Evolutionary conservation across 2,329 filamentous ascomycete genomes (phyloP), one percentile per base, ranked within the genome.

Genomic region (Colletotrichum sp.): DNA sequence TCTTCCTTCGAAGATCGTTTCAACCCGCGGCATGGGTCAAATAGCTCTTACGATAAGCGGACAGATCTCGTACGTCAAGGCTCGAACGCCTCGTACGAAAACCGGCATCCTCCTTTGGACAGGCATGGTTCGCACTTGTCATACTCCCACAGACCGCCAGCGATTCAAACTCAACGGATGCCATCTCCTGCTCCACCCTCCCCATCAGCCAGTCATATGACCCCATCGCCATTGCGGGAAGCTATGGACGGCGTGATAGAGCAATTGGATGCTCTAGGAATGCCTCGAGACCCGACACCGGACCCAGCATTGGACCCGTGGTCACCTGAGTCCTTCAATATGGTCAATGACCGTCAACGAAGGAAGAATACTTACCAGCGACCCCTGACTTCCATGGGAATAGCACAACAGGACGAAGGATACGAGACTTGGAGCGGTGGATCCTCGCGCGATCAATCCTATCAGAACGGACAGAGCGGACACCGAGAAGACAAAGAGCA

Each of bases 161-260:
- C 78, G 10, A 89, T 90, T 71, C 86, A 89, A 69, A 92, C 90
- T 2, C 90, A 92, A 3, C 86, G 90, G 76, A 89, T 84, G 77
- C 87, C 88, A 8, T 95, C 94, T 2, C 93, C 94, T 1, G 88
- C 87, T 43, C 93, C 93, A 4, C 92, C 92, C 5, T 96, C 95
- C 7, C 92, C 94, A 3, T 91, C 89, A 61, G 87, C 87, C 52
- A 91, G 89, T 59, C 92, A 92, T 2, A 87, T 95, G 82, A 99
- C 97, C 0, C 97, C 97, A 2, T 98, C 97, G 4, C 97, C 97
- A 1, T 87, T 99, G 4, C 91, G 97, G 74, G 95, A 96, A 83
- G 97, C 97, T 2, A 99, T 99, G 96, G 96, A 98, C 81, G 96
- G 97, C 83, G 96, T 99, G 5, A 98, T 98, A 92, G 95, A 97